These are phyloP conservation scores for Dendrostoma leiphaemia DNA, from an alignment of 2,329 filamentous ascomycete species.

Conservation along the genomic window DNA sequence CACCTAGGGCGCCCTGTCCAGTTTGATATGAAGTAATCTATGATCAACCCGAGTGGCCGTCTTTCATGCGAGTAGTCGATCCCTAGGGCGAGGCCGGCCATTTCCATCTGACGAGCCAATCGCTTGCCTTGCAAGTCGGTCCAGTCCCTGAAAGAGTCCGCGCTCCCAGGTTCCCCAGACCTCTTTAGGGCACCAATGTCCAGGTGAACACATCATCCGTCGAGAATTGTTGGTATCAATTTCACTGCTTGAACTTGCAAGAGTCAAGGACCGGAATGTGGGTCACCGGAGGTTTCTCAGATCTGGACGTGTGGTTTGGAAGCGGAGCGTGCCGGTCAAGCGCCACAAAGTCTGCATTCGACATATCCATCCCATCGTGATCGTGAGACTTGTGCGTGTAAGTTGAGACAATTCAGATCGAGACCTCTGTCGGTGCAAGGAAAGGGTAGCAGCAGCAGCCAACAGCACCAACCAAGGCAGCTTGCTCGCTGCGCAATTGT, in stretches of 20 bases:
- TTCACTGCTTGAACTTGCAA: background rate
- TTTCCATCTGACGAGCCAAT: slow-evolving; percentile 13
- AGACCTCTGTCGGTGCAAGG: background rate
- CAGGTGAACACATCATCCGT: background rate
- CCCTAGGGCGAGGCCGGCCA: slow-evolving; percentile 2
- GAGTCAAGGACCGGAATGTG: background rate
- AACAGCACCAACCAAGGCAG: no score
- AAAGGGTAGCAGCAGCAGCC: no score
- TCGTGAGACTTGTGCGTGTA: background rate
- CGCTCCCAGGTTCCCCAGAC: background rate
- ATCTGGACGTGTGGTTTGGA: background rate
- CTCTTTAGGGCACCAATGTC: background rate
- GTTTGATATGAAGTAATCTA: slow-evolving; percentile 11
- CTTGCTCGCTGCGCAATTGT: background rate
- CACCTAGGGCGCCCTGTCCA: slow-evolving; percentile 1
- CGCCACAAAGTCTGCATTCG: background rate
- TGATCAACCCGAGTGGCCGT: slow-evolving; percentile 1
- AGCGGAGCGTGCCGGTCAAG: background rate
- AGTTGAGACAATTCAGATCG: background rate
- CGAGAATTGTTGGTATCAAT: background rate
- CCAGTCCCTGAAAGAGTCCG: background rate
- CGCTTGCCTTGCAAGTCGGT: slow-evolving; percentile 4
- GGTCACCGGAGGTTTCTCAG: background rate
- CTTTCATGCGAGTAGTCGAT: slow-evolving; percentile 5
- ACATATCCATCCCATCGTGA: background rate